phyloP scores from a whole-genome alignment of 192 early-diverging fungal species.

The Coemansia sp. region DNA sequence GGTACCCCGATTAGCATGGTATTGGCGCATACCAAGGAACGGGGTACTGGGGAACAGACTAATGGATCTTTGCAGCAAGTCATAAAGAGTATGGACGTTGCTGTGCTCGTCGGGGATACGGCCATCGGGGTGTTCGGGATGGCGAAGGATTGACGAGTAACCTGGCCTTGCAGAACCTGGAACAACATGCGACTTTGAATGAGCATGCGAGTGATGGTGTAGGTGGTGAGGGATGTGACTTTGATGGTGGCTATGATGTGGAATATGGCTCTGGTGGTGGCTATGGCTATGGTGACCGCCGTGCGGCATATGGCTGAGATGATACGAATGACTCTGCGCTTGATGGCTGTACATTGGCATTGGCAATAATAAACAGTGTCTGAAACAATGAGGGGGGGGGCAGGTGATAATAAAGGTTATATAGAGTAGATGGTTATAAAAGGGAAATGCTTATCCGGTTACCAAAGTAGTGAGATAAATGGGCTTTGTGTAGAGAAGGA shows the following conservation, averaged over 20 bases:
- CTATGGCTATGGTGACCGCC: conserved; percentile 10
- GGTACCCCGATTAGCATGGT: conserved; percentile 47
- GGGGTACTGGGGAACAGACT: conserved; percentile 53
- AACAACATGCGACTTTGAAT: conserved; percentile 18
- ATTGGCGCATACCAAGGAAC: conserved; percentile 62
- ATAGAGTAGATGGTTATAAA: too few relatives aligned
- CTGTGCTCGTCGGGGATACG: conserved; percentile 15
- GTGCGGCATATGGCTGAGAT: conserved; percentile 10
- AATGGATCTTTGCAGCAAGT: conserved; percentile 38
- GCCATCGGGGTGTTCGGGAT: conserved; percentile 13
- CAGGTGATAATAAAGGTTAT: too few relatives aligned
- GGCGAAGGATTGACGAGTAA: conserved; percentile 32
- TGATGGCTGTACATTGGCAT: conserved; percentile 10
- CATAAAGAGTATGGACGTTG: conserved; percentile 26
- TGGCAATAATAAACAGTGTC: too few relatives aligned
- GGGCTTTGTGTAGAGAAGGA: too few relatives aligned
- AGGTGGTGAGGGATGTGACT: conserved; percentile 9
- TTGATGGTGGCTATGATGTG: conserved; percentile 12
- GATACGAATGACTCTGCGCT: neutral
- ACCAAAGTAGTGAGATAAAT: too few relatives aligned
- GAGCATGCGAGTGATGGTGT: conserved; percentile 11
- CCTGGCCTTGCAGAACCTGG: conserved; percentile 24
- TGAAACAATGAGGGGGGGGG: too few relatives aligned
- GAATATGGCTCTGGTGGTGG: conserved; percentile 17
- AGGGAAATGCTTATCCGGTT: too few relatives aligned